A percentile compares a stretch with the other conserved stretches of the same genome.
Conservation (phyloP, 306 rosid species). For the Dryas octopetala region DNA sequence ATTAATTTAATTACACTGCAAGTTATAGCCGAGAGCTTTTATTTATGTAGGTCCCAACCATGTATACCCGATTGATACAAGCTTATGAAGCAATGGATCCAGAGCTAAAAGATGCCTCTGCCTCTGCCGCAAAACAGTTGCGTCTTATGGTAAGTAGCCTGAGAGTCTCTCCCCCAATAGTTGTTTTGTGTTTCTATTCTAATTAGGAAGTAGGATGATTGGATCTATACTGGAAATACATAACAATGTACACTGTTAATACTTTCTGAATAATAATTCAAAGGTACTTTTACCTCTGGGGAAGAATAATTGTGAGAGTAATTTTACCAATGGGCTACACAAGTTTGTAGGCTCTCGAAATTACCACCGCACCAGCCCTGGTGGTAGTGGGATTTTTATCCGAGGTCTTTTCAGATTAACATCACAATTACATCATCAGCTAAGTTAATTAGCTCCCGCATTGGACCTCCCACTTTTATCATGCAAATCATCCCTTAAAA, state of each 20-base stretch:
- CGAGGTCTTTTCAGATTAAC: neutral
- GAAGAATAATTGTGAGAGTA: neutral
- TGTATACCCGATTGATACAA: constrained; percentile 81
- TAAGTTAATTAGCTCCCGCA: neutral
- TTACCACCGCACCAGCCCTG: neutral
- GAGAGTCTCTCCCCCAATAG: neutral
- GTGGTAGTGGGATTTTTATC: neutral
- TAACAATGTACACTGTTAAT: neutral
- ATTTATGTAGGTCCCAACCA: constrained; percentile 80
- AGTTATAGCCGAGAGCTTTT: constrained; percentile 22
- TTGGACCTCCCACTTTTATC: constrained; percentile 7
- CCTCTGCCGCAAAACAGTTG: constrained; percentile 79
- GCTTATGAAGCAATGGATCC: constrained; percentile 82
- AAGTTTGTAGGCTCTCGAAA: neutral
- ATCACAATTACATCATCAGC: neutral
- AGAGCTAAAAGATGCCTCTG: constrained; percentile 65
- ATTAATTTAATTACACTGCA: constrained; percentile 3
- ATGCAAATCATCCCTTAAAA: constrained; percentile 15
- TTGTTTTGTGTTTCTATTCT: neutral
- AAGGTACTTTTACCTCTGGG: neutral
- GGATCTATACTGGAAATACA: neutral
- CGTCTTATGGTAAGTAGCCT: constrained; percentile 79
- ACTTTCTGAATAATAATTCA: neutral
- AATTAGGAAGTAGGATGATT: neutral
- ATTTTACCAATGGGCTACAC: neutral